Conservation (phyloP, 2,329 filamentous ascomycete species). For the Juglanconis oblonga region DNA sequence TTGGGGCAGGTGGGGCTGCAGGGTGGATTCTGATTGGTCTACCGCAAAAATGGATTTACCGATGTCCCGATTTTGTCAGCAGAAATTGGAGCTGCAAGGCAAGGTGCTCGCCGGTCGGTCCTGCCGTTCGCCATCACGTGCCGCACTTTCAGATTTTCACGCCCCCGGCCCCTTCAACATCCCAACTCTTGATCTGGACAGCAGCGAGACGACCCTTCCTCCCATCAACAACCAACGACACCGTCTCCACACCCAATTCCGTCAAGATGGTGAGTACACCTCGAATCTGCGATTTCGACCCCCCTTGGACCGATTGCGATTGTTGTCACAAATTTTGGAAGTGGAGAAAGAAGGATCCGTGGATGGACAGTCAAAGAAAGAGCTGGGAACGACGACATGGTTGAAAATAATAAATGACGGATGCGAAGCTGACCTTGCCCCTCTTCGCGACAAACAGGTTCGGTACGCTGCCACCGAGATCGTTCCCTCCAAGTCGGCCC, state of each 20-base stretch:
- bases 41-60: slow-evolving; percentile 15
- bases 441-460: slow-evolving; percentile 56
- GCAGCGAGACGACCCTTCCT: slow-evolving; percentile 9
- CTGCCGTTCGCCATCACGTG: not conserved
- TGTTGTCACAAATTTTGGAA: slow-evolving; percentile 1
- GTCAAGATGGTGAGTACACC: slow-evolving; percentile 20
- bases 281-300: slow-evolving; percentile 13
- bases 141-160: slow-evolving; percentile 6
- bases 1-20: slow-evolving; percentile 3
- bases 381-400: slow-evolving; percentile 3
- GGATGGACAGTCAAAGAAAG: not conserved
- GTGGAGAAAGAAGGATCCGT: slow-evolving; percentile 5
- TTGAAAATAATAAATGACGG: not conserved
- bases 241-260: slow-evolving; percentile 19
- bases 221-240: slow-evolving; percentile 17
- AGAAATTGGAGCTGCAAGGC: not conserved
- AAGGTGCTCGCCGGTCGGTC: not conserved
- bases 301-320: not conserved
- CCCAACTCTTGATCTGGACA: not conserved
- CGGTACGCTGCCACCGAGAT: slow-evolving; percentile 94
- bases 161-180: not conserved
- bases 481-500: slow-evolving; percentile 86
- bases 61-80: slow-evolving; percentile 8
- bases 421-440: slow-evolving; percentile 9
- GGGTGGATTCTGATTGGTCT: not conserved